Evolutionary conservation across 2,329 filamentous ascomycete genomes (phyloP).

Genomic region (Xylogone sp.): DNA sequence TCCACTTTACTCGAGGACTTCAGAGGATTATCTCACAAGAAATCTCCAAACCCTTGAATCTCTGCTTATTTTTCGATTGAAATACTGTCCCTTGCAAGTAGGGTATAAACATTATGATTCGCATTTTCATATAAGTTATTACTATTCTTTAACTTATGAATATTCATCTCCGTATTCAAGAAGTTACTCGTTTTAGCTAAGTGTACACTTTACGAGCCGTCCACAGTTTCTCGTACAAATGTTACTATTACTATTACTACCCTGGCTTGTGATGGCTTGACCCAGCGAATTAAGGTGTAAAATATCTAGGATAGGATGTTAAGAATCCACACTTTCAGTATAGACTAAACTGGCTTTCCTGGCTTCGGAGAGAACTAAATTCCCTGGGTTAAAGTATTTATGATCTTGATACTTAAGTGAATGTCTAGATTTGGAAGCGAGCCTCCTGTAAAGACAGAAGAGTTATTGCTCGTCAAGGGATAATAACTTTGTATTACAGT

Average conservation of each 20-base stretch:
- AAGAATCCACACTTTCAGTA: constrained; percentile 83
- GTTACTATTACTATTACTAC: constrained; percentile 33
- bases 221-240: constrained; percentile 39
- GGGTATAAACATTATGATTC: constrained; percentile 32
- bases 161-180: constrained; percentile 74
- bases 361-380: constrained; percentile 91
- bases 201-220: constrained; percentile 58
- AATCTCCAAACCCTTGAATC: not conserved
- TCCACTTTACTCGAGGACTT: too few relatives aligned
- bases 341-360: constrained; percentile 91
- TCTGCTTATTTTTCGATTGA: constrained; percentile 54
- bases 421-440: constrained; percentile 89
- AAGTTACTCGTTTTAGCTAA: constrained; percentile 86
- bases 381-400: constrained; percentile 93
- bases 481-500: constrained; percentile 58
- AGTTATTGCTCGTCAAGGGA: constrained; percentile 88
- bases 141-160: constrained; percentile 43
- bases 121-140: constrained; percentile 24
- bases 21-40: too few relatives aligned
- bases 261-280: constrained; percentile 26
- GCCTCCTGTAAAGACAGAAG: constrained; percentile 92
- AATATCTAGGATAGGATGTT: constrained; percentile 89
- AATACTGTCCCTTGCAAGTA: constrained; percentile 43
- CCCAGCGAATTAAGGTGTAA: constrained; percentile 71
- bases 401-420: constrained; percentile 96